These are phyloP conservation scores for sorghum (Sorghum bicolor) DNA, from an alignment of 176 grass and related monocot species.

Conservation along the genomic window Sorghum_bicolor_NCBIv3 NC_012870.2:65580501-65581000, in stretches of 20 bases:
- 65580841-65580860: constrained; percentile 26
- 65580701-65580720: background rate
- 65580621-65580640: background rate
- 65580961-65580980: background rate
- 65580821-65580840: background rate
- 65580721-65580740: constrained; percentile 29
- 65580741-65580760: background rate
- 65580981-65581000: background rate
- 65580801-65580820: background rate
- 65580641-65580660: constrained; percentile 17
- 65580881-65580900: background rate
- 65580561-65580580: constrained; percentile 33
- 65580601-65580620: constrained; percentile 18
- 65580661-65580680: background rate
- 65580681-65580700: background rate
- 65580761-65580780: background rate
- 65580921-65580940: background rate
- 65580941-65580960: background rate
- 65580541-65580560: constrained; percentile 30
- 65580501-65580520: constrained; percentile 30
- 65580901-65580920: background rate
- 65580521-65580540: background rate
- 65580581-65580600: constrained; percentile 6
- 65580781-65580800: background rate
- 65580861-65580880: constrained; percentile 1